Evolutionary conservation across 139 green algal genomes (phyloP).

Genomic region (Trebouxia sp.): DNA sequence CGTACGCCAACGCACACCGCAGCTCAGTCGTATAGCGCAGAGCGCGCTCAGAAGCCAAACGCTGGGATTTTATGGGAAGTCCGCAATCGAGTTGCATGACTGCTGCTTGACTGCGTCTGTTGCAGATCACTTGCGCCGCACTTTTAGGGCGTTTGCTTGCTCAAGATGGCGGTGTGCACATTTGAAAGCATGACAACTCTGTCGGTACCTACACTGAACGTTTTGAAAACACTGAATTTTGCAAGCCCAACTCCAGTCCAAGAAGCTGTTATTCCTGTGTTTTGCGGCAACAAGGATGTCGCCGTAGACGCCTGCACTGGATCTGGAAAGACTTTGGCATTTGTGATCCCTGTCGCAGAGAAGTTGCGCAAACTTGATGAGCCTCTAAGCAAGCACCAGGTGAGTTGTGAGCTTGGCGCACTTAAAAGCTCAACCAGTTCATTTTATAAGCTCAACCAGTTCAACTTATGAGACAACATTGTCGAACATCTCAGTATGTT

Average conservation of each 20-base stretch:
- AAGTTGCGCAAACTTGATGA: conserved; percentile 73
- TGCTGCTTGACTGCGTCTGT: too few relatives aligned
- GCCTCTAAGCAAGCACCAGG: conserved; percentile 76
- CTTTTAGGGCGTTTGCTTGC: background rate
- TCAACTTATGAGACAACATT: too few relatives aligned
- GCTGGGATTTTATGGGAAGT: too few relatives aligned
- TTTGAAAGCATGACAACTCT: conserved; percentile 43
- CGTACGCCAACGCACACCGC: too few relatives aligned
- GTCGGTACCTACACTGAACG: conserved; percentile 53
- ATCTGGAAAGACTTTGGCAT: conserved; percentile 97
- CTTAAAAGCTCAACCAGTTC: too few relatives aligned
- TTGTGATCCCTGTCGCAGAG: conserved; percentile 93
- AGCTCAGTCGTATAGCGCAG: too few relatives aligned
- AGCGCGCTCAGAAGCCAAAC: too few relatives aligned
- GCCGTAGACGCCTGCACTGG: conserved; percentile 95
- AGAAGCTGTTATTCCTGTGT: conserved; percentile 89
- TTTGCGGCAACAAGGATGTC: conserved; percentile 95
- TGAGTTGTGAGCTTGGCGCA: conserved; percentile 20
- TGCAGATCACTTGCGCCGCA: too few relatives aligned
- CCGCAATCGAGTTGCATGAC: too few relatives aligned
- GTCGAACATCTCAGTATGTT: too few relatives aligned
- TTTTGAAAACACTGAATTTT: conserved; percentile 70
- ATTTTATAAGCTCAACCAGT: too few relatives aligned
- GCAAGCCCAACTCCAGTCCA: conserved; percentile 87
- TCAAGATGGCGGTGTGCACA: background rate